Percentiles rank a stretch among this genome's conserved stretches.
Conservation (phyloP, 495 filamentous ascomycete genomes). For the Aspergillus saccharolyticus region DNA sequence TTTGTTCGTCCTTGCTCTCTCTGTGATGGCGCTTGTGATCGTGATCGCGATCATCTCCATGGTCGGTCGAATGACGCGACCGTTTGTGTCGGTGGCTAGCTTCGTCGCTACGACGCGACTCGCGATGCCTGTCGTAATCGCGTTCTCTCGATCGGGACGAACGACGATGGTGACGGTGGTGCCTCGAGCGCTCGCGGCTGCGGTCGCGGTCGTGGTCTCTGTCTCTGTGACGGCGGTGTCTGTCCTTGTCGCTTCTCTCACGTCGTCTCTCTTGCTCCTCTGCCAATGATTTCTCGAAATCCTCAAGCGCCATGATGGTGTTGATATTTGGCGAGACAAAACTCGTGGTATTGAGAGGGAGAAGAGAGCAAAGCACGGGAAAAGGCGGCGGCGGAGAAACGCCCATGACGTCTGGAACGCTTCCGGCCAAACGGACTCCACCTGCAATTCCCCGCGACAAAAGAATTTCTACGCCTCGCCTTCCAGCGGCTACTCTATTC, state of each 20-base stretch:
- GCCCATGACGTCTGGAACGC: slow-evolving; percentile 36
- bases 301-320: slow-evolving; percentile 52
- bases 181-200: slow-evolving; percentile 34
- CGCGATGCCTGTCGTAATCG: slow-evolving; percentile 25
- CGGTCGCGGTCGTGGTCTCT: slow-evolving; percentile 38
- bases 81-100: slow-evolving; percentile 52
- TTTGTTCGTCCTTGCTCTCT: slow-evolving; percentile 25
- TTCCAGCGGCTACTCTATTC: background rate
- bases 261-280: slow-evolving; percentile 35
- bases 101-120: slow-evolving; percentile 36
- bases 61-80: slow-evolving; percentile 43
- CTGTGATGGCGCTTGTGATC: slow-evolving; percentile 32
- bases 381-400: slow-evolving; percentile 14
- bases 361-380: slow-evolving; percentile 13
- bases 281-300: slow-evolving; percentile 49
- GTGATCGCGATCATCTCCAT: slow-evolving; percentile 37
- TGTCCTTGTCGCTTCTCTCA: slow-evolving; percentile 33
- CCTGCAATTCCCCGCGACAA: slow-evolving; percentile 31
- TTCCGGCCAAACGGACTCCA: slow-evolving; percentile 25
- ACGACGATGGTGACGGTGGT: slow-evolving; percentile 38
- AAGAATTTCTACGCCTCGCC: slow-evolving; percentile 25
- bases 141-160: slow-evolving; percentile 42
- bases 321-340: background rate
- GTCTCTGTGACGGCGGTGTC: slow-evolving; percentile 32
- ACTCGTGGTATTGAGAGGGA: background rate